Evolutionary conservation across 495 filamentous ascomycete genomes (phyloP).

Genomic region (Aspergillus campestris): DNA sequence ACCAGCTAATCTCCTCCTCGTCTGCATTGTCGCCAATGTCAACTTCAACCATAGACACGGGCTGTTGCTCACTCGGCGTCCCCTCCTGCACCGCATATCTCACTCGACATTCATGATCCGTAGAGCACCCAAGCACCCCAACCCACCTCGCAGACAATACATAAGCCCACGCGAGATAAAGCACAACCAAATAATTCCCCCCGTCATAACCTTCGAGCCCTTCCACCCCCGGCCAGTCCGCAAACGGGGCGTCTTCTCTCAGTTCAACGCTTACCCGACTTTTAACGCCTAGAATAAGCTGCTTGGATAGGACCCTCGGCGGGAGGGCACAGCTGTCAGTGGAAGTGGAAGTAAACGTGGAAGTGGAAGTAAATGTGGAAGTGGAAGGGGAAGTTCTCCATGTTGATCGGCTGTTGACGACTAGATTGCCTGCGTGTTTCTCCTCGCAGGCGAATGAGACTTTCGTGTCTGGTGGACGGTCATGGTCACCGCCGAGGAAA

Average conservation of each 20-base stretch:
- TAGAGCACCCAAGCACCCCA: constrained; percentile 15
- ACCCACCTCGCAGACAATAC: constrained; percentile 20
- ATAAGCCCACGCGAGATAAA: constrained; percentile 23
- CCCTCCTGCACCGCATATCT: background rate
- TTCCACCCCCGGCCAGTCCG: constrained; percentile 16
- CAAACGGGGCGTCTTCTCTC: constrained; percentile 12
- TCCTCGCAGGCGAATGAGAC: constrained; percentile 15
- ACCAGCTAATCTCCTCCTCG: constrained; percentile 15
- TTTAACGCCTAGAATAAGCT: constrained; percentile 10
- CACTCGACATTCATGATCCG: constrained; percentile 13
- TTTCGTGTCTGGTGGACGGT: background rate
- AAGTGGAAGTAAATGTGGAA: constrained; percentile 1
- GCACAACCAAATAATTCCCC: constrained; percentile 15
- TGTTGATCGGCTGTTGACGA: constrained; percentile 14
- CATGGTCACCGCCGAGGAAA: constrained; percentile 14
- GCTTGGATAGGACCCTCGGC: constrained; percentile 10
- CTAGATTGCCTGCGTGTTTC: constrained; percentile 7
- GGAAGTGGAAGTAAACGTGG: background rate
- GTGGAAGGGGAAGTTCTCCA: constrained; percentile 10
- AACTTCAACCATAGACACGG: constrained; percentile 5
- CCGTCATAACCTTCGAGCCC: constrained; percentile 14
- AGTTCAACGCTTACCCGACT: constrained; percentile 8
- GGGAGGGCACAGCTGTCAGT: constrained; percentile 9
- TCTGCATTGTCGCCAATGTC: constrained; percentile 11
- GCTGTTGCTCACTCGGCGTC: constrained; percentile 2